Evolutionary conservation across 2,329 filamentous ascomycete species (phyloP), one percentile per base, ranked within the genome.

Genomic region (Diaporthe sp.): DNA sequence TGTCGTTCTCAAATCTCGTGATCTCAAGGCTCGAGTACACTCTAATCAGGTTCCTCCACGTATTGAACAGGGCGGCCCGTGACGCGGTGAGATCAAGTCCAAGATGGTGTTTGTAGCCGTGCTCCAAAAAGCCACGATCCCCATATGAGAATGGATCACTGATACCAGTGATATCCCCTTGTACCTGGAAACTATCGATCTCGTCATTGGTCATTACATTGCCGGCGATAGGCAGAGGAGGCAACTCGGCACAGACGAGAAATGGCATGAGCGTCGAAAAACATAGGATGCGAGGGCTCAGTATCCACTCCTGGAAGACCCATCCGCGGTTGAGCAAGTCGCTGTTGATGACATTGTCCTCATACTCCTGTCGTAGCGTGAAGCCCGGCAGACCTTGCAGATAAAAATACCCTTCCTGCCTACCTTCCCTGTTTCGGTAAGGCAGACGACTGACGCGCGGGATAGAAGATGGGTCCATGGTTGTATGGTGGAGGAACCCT

Each of bases 271-370:
- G 44, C 9, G 44, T 49, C 44, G 44, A 49, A 22, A 49, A 49
- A 4, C 44, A 49, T 10, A 49, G 20, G 20, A 57, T 57, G 28
- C 65, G 65, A 25, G 39, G 44, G 39, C 39, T 47, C 44, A 70
- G 65, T 44, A 70, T 17, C 65, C 65, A 49, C 44, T 70, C 65
- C 44, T 70, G 65, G 44, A 70, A 70, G 25, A 70, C 65, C 65
- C 65, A 70, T 1, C 39, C 65, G 15, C 65, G 65, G 10, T 25
- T 31, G 37, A 70, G 65, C 44, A 70, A 15, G 28, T 57, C 28
- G 3, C 53, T 34, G 20, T 57, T 20, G 53, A 31, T 57, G 53
- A 57, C 2, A 1, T 22, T 34, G 28, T 28, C 15, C 15, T 22
- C 44, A 49, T 49, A 49, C 17, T 49, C 44, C 44, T 22, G 44